Conservation (phyloP, 495 filamentous ascomycete species). For the Podospora appendiculata region DNA sequence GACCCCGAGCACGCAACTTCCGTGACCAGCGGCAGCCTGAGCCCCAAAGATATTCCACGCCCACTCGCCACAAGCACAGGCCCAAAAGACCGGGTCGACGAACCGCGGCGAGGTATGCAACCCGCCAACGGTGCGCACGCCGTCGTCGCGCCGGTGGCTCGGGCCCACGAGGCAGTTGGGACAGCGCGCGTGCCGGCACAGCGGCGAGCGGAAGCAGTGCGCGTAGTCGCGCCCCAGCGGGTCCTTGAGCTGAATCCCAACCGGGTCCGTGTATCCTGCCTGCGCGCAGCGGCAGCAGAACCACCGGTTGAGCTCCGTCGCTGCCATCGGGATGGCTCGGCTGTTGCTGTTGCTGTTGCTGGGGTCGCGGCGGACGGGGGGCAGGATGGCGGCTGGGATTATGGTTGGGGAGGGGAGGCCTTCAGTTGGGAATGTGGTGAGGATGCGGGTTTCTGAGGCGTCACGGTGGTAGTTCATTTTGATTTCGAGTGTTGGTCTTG, state of each 20-base stretch:
- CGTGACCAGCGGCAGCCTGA: not conserved
- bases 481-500: no score
- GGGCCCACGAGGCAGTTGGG: slow-evolving; percentile 11
- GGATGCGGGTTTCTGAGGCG: slow-evolving; percentile 8
- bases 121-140: slow-evolving; percentile 16
- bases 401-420: slow-evolving; percentile 13
- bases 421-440: slow-evolving; percentile 18
- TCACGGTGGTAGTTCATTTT: slow-evolving; percentile 3
- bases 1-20: slow-evolving; percentile 1
- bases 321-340: not conserved
- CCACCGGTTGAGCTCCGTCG: slow-evolving; percentile 19
- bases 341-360: not conserved
- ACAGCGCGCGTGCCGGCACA: slow-evolving; percentile 15
- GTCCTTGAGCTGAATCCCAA: slow-evolving; percentile 15
- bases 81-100: slow-evolving; percentile 21
- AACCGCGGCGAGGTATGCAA: slow-evolving; percentile 11
- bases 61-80: slow-evolving; percentile 24
- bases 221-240: no score
- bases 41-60: slow-evolving; percentile 8
- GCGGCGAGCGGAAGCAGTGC: not conserved
- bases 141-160: not conserved
- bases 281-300: slow-evolving; percentile 19
- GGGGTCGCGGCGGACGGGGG: slow-evolving; percentile 3
- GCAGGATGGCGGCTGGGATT: not conserved
- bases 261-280: slow-evolving; percentile 9